Evolutionary conservation across 441 rosid genomes (phyloP).

Genomic region (Flueggea neowawraea): DNA sequence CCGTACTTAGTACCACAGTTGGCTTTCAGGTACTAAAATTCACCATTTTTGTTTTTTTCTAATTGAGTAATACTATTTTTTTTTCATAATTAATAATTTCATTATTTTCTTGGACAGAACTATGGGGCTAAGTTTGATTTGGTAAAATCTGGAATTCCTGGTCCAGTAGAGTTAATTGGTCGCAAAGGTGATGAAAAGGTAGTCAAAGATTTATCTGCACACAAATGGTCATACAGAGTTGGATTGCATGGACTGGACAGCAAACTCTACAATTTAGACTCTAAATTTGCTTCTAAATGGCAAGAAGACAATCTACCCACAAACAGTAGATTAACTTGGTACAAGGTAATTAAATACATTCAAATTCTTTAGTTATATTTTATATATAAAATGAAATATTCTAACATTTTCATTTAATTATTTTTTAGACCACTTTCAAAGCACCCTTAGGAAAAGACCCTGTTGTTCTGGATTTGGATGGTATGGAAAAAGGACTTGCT

Average conservation of each 20-base stretch:
- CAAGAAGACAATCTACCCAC: conserved; percentile 17
- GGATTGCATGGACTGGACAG: conserved; percentile 36
- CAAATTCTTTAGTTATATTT: too few relatives aligned
- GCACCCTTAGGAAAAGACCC: conserved; percentile 56
- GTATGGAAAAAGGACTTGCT: conserved; percentile 64
- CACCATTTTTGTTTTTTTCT: too few relatives aligned
- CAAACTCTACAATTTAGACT: conserved; percentile 4
- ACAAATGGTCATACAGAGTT: conserved; percentile 55
- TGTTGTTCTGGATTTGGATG: conserved; percentile 53
- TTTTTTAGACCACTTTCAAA: conserved; percentile 42
- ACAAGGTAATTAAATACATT: conserved; percentile 20
- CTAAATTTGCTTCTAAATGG: conserved; percentile 19
- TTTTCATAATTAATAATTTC: too few relatives aligned
- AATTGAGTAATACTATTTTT: too few relatives aligned
- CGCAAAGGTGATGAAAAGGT: conserved; percentile 33
- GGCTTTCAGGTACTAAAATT: conserved; percentile 29
- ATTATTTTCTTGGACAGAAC: conserved; percentile 27
- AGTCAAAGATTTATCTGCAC: conserved; percentile 44
- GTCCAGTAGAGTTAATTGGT: conserved; percentile 36
- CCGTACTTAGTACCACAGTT: conserved; percentile 58
- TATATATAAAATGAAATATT: too few relatives aligned
- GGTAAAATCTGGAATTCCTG: conserved; percentile 37
- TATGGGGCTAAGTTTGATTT: conserved; percentile 56
- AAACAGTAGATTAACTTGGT: conserved; percentile 38
- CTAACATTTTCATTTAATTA: background rate